Conservation (phyloP, 805 yeast species). For the Lipomyces yamanashiensis region DNA sequence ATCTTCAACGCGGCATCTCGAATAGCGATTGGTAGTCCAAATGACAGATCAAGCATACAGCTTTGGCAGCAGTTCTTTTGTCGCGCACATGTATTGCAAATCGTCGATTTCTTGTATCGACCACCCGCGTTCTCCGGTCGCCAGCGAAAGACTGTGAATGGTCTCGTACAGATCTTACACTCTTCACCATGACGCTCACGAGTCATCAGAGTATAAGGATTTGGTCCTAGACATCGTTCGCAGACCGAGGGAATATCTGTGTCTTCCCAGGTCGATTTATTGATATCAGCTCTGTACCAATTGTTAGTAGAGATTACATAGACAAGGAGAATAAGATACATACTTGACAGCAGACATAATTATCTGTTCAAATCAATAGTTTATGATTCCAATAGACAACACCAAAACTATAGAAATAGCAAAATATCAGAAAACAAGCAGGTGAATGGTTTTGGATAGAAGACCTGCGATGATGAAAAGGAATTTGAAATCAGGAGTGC, state of each 20-base stretch:
- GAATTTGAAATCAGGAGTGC: slow-evolving; percentile 1
- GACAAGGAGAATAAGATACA: not conserved
- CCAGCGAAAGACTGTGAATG: slow-evolving; percentile 85
- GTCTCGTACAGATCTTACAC: slow-evolving; percentile 83
- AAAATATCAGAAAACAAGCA: not conserved
- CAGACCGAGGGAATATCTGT: slow-evolving; percentile 60
- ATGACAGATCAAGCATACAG: slow-evolving; percentile 81
- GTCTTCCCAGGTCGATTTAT: slow-evolving; percentile 45
- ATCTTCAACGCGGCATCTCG: slow-evolving; percentile 80
- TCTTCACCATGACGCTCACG: slow-evolving; percentile 74
- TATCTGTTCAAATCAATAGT: not conserved
- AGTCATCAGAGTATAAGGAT: slow-evolving; percentile 69
- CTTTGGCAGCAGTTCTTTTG: slow-evolving; percentile 84
- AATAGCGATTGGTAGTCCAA: slow-evolving; percentile 76
- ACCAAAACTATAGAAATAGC: not conserved
- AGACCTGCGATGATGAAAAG: not conserved
- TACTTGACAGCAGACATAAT: slow-evolving; percentile 18
- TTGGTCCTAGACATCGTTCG: slow-evolving; percentile 53
- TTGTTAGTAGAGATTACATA: slow-evolving; percentile 5
- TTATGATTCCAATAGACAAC: no score
- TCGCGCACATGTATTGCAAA: slow-evolving; percentile 80
- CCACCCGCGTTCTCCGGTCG: slow-evolving; percentile 48
- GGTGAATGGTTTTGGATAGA: not conserved
- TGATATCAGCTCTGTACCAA: slow-evolving; percentile 42
- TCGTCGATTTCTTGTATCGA: slow-evolving; percentile 59